A percentile compares a stretch with the other conserved stretches of the same genome.
Evolutionary conservation across 208 protist species (phyloP).

Genomic region (Trypanosoma melophagium): DNA sequence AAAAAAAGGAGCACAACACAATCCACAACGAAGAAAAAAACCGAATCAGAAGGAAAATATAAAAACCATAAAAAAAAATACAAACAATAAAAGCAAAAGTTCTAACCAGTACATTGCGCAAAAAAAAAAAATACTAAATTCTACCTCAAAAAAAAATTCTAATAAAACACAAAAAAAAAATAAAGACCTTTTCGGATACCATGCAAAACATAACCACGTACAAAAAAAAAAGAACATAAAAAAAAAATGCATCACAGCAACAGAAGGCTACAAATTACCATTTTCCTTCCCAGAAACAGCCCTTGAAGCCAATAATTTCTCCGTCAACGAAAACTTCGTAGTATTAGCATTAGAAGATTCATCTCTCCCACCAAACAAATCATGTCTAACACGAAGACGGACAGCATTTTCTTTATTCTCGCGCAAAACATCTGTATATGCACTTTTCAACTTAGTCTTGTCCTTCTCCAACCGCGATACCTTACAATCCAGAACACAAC

Average conservation of each 20-base stretch:
- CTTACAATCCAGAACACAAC: neutral
- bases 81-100: conserved; percentile 1
- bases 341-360: neutral
- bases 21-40: no score
- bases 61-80: neutral
- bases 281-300: neutral
- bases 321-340: neutral
- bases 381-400: conserved; percentile 6
- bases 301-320: conserved; percentile 2
- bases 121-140: conserved; percentile 5
- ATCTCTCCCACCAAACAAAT: neutral
- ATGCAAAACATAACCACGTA: neutral
- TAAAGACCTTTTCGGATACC: neutral
- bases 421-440: neutral
- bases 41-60: no score
- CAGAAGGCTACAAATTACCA: neutral
- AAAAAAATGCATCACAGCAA: conserved; percentile 17
- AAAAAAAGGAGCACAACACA: neutral
- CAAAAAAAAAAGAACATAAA: conserved; percentile 14
- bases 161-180: neutral
- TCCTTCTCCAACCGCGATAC: conserved; percentile 6
- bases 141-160: neutral
- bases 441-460: conserved; percentile 3
- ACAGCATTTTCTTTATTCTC: conserved; percentile 13
- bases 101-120: no score